Evolutionary conservation across 805 yeast genomes (phyloP).

Genomic region (Yamadazyma kitorensis): DNA sequence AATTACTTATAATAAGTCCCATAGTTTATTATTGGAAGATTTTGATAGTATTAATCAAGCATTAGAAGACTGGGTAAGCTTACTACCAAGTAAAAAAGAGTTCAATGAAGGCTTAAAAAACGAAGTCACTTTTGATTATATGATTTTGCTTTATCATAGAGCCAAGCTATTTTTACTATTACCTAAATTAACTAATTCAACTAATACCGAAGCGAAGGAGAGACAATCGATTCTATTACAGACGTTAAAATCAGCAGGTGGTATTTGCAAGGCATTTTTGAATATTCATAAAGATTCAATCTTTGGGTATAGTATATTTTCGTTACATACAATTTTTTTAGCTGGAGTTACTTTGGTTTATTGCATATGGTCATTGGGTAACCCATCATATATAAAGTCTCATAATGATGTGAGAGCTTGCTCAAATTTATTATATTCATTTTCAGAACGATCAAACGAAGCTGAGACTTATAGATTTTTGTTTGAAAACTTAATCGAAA

Average conservation of each 20-base stretch:
- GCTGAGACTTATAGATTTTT: conserved; percentile 21
- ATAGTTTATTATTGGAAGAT: not conserved
- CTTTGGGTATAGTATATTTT: conserved; percentile 12
- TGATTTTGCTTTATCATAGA: conserved; percentile 9
- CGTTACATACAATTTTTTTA: conserved; percentile 12
- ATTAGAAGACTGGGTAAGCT: conserved; percentile 6
- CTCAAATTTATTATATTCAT: conserved; percentile 21
- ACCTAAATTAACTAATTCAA: conserved; percentile 7
- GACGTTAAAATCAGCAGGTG: conserved; percentile 7
- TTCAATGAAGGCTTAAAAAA: conserved; percentile 7
- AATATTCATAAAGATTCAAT: conserved; percentile 8
- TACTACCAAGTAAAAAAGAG: conserved; percentile 7
- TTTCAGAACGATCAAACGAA: conserved; percentile 23
- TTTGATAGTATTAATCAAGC: conserved; percentile 4
- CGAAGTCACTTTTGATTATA: conserved; percentile 10
- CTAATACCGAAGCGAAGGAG: not conserved
- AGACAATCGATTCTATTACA: conserved; percentile 1
- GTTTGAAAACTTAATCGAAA: conserved; percentile 21
- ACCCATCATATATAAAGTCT: conserved; percentile 10
- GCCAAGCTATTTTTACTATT: conserved; percentile 11
- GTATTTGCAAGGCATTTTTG: conserved; percentile 11
- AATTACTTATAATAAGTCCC: conserved; percentile 3
- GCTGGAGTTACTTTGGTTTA: conserved; percentile 25
- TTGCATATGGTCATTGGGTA: conserved; percentile 16
- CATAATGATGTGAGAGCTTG: conserved; percentile 23